phyloP scores from a whole-genome alignment of 1,284 basidiomycete genomes.

The Inonotus hispidus region DNA sequence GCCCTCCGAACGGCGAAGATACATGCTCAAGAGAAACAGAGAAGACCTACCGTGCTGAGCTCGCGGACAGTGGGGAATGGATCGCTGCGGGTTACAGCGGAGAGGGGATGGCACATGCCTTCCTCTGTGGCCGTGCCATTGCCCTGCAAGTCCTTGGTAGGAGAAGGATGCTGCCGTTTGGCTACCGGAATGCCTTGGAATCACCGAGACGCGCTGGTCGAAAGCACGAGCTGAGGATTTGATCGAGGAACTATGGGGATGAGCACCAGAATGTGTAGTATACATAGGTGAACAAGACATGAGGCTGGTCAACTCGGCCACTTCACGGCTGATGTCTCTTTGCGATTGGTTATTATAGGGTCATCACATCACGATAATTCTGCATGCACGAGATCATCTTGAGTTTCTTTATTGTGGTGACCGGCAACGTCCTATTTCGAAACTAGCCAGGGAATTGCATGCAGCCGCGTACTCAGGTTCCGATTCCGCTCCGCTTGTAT shows the following conservation, averaged over 20 bases:
- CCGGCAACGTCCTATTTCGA: too few relatives aligned
- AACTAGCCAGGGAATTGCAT: too few relatives aligned
- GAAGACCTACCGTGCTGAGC: background rate
- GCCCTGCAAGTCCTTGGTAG: slow-evolving; percentile 49
- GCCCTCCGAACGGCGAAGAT: slow-evolving; percentile 19
- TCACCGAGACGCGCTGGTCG: slow-evolving; percentile 46
- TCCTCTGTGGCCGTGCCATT: slow-evolving; percentile 52
- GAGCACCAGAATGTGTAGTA: too few relatives aligned
- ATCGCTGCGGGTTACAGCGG: slow-evolving; percentile 55
- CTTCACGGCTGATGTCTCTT: too few relatives aligned
- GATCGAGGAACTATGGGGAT: slow-evolving; percentile 18
- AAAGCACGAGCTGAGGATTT: slow-evolving; percentile 33
- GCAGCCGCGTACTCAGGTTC: too few relatives aligned
- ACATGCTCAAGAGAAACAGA: background rate
- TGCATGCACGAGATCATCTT: too few relatives aligned
- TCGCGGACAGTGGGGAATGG: slow-evolving; percentile 41
- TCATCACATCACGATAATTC: too few relatives aligned
- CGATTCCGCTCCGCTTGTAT: too few relatives aligned
- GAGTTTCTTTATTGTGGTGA: too few relatives aligned
- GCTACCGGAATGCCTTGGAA: slow-evolving; percentile 48
- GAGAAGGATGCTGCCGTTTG: slow-evolving; percentile 32
- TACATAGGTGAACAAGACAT: too few relatives aligned
- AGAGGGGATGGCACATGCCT: slow-evolving; percentile 65
- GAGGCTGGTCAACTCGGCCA: too few relatives aligned
- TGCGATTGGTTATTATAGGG: too few relatives aligned